Conservation (phyloP, 139 green algal species). For the Raphidocelis subcapitata region DNA sequence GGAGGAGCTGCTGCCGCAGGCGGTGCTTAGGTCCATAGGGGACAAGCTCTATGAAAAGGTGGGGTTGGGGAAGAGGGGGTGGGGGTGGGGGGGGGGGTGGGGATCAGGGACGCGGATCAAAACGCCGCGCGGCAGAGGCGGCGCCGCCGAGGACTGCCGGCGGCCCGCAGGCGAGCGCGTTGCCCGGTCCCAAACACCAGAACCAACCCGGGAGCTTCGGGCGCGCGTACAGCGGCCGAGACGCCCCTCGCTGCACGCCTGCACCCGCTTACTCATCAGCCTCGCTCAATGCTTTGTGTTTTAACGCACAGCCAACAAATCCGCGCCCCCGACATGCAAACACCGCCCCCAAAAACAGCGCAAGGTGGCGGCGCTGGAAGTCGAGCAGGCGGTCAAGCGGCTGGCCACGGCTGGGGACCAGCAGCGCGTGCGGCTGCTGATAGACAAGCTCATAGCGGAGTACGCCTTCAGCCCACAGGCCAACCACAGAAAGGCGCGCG, state of each 20-base stretch:
- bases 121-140: conserved; percentile 70
- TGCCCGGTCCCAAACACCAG: no score
- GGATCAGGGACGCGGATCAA: no score
- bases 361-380: conserved; percentile 56
- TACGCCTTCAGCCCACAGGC: conserved; percentile 67
- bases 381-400: conserved; percentile 65
- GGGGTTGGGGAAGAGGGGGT: conserved; percentile 43
- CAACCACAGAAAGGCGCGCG: conserved; percentile 82
- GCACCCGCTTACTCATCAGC: no score
- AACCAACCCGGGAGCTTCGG: no score
- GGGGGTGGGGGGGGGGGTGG: no score
- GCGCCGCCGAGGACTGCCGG: conserved; percentile 59
- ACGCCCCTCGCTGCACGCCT: no score
- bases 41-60: conserved; percentile 94
- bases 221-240: no score
- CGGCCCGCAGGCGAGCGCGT: no score
- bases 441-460: conserved; percentile 77
- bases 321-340: no score
- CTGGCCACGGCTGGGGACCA: conserved; percentile 49
- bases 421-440: conserved; percentile 52
- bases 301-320: no score
- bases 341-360: no score
- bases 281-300: no score
- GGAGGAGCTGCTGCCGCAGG: conserved; percentile 52
- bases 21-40: conserved; percentile 57